A percentile compares a stretch with the other conserved stretches of the same genome.
phyloP scores from a whole-genome alignment of 2,329 filamentous ascomycete genomes.

The Helotiales sp. region DNA sequence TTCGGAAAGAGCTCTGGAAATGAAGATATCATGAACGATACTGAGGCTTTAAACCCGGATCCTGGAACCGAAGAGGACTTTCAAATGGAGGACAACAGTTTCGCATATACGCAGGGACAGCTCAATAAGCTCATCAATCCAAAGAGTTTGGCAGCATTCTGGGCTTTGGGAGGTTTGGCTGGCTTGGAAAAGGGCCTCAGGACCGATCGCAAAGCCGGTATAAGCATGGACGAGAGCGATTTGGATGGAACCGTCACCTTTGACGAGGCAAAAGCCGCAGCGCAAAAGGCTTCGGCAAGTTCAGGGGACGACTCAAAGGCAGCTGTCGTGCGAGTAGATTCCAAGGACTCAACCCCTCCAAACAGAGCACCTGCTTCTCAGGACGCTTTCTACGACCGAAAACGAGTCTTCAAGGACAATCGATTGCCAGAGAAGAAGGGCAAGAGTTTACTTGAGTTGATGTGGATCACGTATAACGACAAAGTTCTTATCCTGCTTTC shows the following conservation, averaged over 20 bases:
- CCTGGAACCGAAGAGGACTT: constrained; percentile 72
- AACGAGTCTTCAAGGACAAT: constrained; percentile 69
- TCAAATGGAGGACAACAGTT: constrained; percentile 64
- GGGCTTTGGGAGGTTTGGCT: constrained; percentile 69
- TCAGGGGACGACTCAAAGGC: constrained; percentile 8
- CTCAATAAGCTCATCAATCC: constrained; percentile 77
- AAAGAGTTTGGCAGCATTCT: constrained; percentile 73
- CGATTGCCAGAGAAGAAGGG: constrained; percentile 66
- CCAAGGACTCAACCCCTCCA: constrained; percentile 17
- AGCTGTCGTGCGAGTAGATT: constrained; percentile 11
- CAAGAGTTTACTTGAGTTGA: constrained; percentile 68
- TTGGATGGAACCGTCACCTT: constrained; percentile 68
- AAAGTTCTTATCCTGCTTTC: constrained; percentile 75
- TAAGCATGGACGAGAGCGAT: constrained; percentile 68
- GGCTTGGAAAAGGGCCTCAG: constrained; percentile 74
- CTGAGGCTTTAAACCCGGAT: constrained; percentile 51
- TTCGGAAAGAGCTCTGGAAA: constrained; percentile 39
- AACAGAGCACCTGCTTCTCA: constrained; percentile 6
- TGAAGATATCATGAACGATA: constrained; percentile 54
- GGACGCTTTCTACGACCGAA: constrained; percentile 58
- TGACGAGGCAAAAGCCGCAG: constrained; percentile 53
- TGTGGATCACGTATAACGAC: constrained; percentile 82
- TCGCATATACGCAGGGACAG: constrained; percentile 73
- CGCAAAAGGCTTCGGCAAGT: constrained; percentile 14
- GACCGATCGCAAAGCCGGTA: constrained; percentile 62